phyloP scores from a whole-genome alignment of 768 basidiomycete genomes.

The Tylopilus vinaceipallidus region DNA sequence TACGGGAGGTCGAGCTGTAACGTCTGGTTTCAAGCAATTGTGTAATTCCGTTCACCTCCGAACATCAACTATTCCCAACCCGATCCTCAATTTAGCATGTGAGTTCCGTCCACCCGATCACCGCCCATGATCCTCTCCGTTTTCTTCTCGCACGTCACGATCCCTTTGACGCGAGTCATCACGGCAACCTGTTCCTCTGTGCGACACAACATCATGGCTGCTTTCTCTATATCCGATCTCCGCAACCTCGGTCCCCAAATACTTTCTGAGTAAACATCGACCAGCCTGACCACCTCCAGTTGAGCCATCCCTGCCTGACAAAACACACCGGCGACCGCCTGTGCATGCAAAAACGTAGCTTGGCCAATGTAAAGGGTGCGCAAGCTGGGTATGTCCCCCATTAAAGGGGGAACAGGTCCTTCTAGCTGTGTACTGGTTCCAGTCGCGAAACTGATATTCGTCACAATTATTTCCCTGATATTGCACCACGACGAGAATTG shows the following conservation, averaged over 20 bases:
- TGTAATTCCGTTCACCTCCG: slow-evolving; percentile 2
- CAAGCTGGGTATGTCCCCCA: slow-evolving; percentile 39
- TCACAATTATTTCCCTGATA: slow-evolving; percentile 44
- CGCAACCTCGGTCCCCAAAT: slow-evolving; percentile 59
- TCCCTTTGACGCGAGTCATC: slow-evolving; percentile 35
- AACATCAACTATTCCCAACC: neutral
- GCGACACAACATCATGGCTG: slow-evolving; percentile 13
- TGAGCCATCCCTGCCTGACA: slow-evolving; percentile 19
- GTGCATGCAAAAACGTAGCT: slow-evolving; percentile 44
- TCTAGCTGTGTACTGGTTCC: slow-evolving; percentile 14
- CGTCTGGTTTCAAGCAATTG: neutral
- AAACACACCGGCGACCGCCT: slow-evolving; percentile 39
- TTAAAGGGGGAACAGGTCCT: slow-evolving; percentile 23
- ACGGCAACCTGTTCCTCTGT: slow-evolving; percentile 13
- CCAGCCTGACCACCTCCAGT: slow-evolving; percentile 40
- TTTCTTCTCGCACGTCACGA: slow-evolving; percentile 49
- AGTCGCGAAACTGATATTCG: slow-evolving; percentile 44
- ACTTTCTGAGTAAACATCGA: slow-evolving; percentile 54
- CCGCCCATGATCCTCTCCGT: slow-evolving; percentile 55
- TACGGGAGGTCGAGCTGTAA: slow-evolving; percentile 75
- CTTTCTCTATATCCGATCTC: slow-evolving; percentile 45
- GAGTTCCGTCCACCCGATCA: slow-evolving; percentile 39
- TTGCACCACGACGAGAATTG: slow-evolving; percentile 38
- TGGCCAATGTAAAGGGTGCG: slow-evolving; percentile 48
- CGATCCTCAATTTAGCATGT: slow-evolving; percentile 18